These are phyloP conservation scores for Scutellaria minor DNA, from an alignment of 257 asterid genomes.

Conservation along the genomic window DNA sequence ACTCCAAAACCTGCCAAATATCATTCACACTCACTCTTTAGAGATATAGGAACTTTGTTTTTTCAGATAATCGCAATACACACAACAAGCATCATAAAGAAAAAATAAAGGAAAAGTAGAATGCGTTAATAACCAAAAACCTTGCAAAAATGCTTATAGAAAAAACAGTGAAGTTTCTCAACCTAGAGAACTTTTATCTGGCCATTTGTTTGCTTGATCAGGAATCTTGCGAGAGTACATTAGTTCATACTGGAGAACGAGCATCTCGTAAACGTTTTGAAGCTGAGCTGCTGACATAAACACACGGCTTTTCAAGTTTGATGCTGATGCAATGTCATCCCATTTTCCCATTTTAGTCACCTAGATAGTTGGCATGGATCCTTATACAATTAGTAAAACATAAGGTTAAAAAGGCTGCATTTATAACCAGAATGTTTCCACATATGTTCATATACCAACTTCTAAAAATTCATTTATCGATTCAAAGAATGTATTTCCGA, in stretches of 20 bases:
- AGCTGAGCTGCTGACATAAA: slow-evolving; percentile 53
- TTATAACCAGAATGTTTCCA: background rate
- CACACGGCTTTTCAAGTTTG: slow-evolving; percentile 37
- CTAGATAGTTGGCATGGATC: slow-evolving; percentile 33
- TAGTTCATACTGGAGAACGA: slow-evolving; percentile 67
- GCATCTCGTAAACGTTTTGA: slow-evolving; percentile 53
- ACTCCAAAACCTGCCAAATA: slow-evolving; percentile 34
- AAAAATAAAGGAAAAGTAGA: slow-evolving; percentile 1
- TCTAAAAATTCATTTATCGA: background rate
- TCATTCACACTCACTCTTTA: slow-evolving; percentile 12
- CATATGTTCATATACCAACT: background rate
- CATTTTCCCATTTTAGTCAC: slow-evolving; percentile 67
- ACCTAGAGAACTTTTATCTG: slow-evolving; percentile 39
- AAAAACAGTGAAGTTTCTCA: background rate
- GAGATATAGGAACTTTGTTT: background rate
- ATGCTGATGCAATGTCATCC: slow-evolving; percentile 63
- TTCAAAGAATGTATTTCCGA: background rate
- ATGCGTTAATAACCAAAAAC: background rate
- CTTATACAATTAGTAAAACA: background rate
- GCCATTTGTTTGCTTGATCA: slow-evolving; percentile 37
- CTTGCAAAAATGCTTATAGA: background rate
- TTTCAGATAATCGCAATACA: background rate
- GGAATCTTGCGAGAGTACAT: slow-evolving; percentile 53
- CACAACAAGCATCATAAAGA: background rate
- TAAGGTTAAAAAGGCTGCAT: background rate